Percentiles rank a stretch among this genome's conserved stretches.
Evolutionary conservation across 352 stramenopile genomes (phyloP).

Genomic region (Phytopythium helicoides): DNA sequence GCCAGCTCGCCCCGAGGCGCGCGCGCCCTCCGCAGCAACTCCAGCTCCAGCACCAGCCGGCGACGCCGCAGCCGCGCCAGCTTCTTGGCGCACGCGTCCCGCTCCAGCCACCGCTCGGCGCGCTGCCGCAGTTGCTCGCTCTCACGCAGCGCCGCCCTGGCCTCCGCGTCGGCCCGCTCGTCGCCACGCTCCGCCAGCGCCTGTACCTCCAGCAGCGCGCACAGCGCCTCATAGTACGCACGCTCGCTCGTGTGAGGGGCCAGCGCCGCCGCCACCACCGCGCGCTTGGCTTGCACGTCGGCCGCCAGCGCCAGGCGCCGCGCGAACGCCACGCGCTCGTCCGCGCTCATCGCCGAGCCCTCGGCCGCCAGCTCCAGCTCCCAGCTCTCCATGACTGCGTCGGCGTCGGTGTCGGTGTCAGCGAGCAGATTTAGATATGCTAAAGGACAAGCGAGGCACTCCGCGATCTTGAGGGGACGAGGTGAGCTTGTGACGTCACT

Average conservation of each 20-base stretch:
- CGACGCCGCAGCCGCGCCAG: slow-evolving; percentile 34
- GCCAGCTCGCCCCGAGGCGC: slow-evolving; percentile 9
- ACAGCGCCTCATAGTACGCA: slow-evolving; percentile 30
- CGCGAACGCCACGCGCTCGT: slow-evolving; percentile 23
- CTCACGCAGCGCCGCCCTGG: no score
- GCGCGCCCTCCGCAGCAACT: slow-evolving; percentile 28
- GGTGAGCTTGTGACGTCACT: no score
- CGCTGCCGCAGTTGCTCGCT: slow-evolving; percentile 11
- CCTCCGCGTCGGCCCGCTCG: no score
- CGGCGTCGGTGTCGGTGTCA: no score
- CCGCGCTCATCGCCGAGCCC: slow-evolving; percentile 12
- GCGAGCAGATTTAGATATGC: no score
- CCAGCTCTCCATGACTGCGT: slow-evolving; percentile 14
- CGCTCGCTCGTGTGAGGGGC: slow-evolving; percentile 17
- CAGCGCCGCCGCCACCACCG: slow-evolving; percentile 19
- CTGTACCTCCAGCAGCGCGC: slow-evolving; percentile 26
- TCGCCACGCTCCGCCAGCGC: no score
- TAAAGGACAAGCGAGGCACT: no score
- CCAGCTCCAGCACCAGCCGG: slow-evolving; percentile 37
- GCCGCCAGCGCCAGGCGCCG: slow-evolving; percentile 28
- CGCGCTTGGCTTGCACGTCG: slow-evolving; percentile 18
- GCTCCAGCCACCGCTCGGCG: slow-evolving; percentile 22
- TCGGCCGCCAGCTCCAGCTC: slow-evolving; percentile 19
- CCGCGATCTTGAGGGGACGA: no score
- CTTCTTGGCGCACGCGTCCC: no score